Base-by-base conservation (phyloP, 495 filamentous ascomycete species). In the Parachaetomium inaequale region DNA sequence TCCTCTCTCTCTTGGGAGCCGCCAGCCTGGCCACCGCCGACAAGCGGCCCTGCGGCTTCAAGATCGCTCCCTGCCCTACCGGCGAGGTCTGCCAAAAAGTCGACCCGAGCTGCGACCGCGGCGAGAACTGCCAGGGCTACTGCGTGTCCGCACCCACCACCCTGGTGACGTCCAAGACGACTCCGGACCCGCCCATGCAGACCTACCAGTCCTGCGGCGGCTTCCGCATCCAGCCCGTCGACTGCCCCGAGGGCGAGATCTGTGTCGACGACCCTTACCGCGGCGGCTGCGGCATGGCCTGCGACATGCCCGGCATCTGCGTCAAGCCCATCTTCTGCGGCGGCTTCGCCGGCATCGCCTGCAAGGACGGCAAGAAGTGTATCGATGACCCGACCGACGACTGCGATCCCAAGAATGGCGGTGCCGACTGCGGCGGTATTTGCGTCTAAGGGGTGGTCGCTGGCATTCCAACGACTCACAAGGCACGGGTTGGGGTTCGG, bases 231-330 rank as follows among this genome's bases (percentile, higher is more conserved):
- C n/a, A n/a, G 66, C 54, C 68, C 26, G 17, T 55, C 51, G 32
- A 45, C 1, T 67, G 67, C n/a, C n/a, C n/a, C 43, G 55, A 66
- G 28, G 69, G 42, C 42, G 40, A 64, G 47, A 65, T 68, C 47
- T 74, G 72, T 65, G 59, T 73, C 25, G 69, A 73, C 25, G 65
- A 72, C 54, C 42, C 42, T 15, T 10, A 46, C 42, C 70, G 71
- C 0, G 62, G 63, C 36, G 29, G 29, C 19, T 43, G 47, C 23
- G 70, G 70, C 5, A 65, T 69, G 63, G 68, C 65, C 15, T 74
- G 72, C 59, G 70, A 71, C n/a, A n/a, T n/a, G n/a, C n/a, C n/a
- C 51, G 68, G 70, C 23, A 72, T 73, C 55, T 74, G 72, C 45
- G 67, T 74, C 26, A 52, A 55, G 58, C 58, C 68, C 19, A 26